phyloP scores from a whole-genome alignment of 169 alveolate genomes.

The Toxoplasma gondii region DNA sequence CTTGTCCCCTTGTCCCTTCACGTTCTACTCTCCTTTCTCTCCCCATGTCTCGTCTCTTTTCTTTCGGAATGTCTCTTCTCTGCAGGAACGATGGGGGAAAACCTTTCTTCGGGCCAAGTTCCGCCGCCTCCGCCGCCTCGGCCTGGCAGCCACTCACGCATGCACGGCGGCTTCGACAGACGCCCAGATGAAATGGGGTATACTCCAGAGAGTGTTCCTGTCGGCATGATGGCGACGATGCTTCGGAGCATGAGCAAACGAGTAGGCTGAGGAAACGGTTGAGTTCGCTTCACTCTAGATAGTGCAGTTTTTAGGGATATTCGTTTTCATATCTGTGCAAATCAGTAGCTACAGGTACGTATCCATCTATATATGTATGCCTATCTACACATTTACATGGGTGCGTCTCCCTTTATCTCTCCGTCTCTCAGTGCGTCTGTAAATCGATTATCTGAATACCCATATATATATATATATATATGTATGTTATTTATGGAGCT shows the following conservation, averaged over 20 bases:
- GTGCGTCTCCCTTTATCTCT: not conserved
- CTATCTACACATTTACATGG: not conserved
- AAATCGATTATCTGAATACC: no score
- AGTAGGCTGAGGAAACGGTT: not conserved
- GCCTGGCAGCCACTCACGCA: not conserved
- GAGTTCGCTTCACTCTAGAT: not conserved
- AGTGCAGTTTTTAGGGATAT: not conserved
- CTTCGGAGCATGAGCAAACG: constrained; percentile 33
- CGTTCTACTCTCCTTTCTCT: not conserved
- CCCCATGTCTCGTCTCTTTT: not conserved
- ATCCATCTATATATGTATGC: not conserved
- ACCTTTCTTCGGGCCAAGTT: not conserved
- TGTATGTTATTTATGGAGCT: no score
- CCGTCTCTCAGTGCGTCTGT: no score
- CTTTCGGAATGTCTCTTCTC: not conserved
- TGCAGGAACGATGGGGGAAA: not conserved
- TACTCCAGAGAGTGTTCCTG: constrained; percentile 58
- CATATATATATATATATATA: no score
- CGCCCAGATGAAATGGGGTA: constrained; percentile 42
- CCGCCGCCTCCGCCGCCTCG: constrained; percentile 21
- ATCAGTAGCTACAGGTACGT: not conserved
- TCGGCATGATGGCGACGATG: constrained; percentile 61
- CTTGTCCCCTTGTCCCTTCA: not conserved
- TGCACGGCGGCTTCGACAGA: constrained; percentile 44
- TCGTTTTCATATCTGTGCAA: not conserved